Conservation (phyloP, 2,329 filamentous ascomycete genomes). For the Alternaria arborescens region DNA sequence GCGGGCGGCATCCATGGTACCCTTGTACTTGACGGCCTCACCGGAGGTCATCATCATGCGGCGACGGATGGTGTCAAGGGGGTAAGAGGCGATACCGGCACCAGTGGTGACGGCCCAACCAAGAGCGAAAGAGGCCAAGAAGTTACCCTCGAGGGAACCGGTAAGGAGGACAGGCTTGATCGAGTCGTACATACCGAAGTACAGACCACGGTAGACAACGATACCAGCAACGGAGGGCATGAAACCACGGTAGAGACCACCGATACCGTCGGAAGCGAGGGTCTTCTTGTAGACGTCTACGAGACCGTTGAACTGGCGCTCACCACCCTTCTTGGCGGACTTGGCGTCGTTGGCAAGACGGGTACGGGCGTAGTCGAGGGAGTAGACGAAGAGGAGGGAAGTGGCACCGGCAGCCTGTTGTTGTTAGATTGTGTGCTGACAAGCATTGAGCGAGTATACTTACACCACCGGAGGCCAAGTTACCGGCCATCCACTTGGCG, state of each 20-base stretch:
- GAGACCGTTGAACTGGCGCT: slow-evolving; percentile 99
- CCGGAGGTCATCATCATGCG: slow-evolving; percentile 99
- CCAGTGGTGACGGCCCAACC: slow-evolving; percentile 99
- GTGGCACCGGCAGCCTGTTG: slow-evolving; percentile 93
- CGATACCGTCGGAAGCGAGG: slow-evolving; percentile 96
- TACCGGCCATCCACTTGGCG: slow-evolving; percentile 98
- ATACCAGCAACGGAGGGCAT: slow-evolving; percentile 99
- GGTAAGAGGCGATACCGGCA: slow-evolving; percentile 99
- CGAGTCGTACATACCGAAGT: slow-evolving; percentile 99
- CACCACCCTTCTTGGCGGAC: slow-evolving; percentile 95
- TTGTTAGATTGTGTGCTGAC: slow-evolving; percentile 20
- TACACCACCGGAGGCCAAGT: slow-evolving; percentile 99
- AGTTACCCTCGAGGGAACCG: slow-evolving; percentile 93
- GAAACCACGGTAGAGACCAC: slow-evolving; percentile 99
- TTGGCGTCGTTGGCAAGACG: slow-evolving; percentile 99
- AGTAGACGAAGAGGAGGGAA: slow-evolving; percentile 99
- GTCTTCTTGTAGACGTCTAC: slow-evolving; percentile 99
- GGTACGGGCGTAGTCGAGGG: slow-evolving; percentile 99
- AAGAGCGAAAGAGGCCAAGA: slow-evolving; percentile 98
- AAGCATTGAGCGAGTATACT: slow-evolving; percentile 52
- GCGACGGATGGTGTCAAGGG: slow-evolving; percentile 99
- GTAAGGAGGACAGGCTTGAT: slow-evolving; percentile 98
- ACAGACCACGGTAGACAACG: slow-evolving; percentile 99
- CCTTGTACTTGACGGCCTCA: slow-evolving; percentile 99
- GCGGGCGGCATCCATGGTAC: slow-evolving; percentile 90